These are phyloP conservation scores for Plasmodium relictum DNA, from an alignment of 169 alveolate genomes.

Conservation along the genomic window DNA sequence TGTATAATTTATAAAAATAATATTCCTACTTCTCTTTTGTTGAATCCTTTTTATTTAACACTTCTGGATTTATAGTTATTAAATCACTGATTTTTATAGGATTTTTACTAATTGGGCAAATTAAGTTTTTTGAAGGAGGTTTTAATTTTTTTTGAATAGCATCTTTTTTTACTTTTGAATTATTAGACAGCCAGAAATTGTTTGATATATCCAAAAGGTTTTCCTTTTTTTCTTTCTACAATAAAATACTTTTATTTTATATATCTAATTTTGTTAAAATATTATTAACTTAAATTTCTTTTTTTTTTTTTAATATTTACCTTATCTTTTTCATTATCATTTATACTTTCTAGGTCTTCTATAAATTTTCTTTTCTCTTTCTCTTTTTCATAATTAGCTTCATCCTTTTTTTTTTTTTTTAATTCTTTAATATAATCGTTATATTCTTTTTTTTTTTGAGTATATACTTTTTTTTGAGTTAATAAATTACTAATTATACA, in stretches of 20 bases:
- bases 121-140: conserved; percentile 71
- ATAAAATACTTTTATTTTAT: background rate
- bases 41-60: conserved; percentile 32
- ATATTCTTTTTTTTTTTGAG: conserved; percentile 45
- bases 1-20: background rate
- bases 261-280: conserved; percentile 1
- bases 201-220: conserved; percentile 33
- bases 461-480: conserved; percentile 87
- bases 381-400: conserved; percentile 65
- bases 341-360: conserved; percentile 63
- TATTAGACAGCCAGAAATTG: conserved; percentile 41
- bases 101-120: conserved; percentile 88
- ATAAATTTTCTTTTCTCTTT: conserved; percentile 45
- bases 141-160: conserved; percentile 15
- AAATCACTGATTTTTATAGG: conserved; percentile 86
- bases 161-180: conserved; percentile 44
- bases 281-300: conserved; percentile 40
- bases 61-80: conserved; percentile 86
- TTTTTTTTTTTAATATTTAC: conserved; percentile 47
- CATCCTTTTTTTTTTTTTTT: conserved; percentile 78
- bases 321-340: conserved; percentile 62
- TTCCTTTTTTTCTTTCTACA: conserved; percentile 26
- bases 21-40: conserved; percentile 37
- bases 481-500: conserved; percentile 92
- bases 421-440: conserved; percentile 30